Evolutionary conservation across 1,284 basidiomycete species (phyloP).

Genomic region (Naganishia albida): DNA sequence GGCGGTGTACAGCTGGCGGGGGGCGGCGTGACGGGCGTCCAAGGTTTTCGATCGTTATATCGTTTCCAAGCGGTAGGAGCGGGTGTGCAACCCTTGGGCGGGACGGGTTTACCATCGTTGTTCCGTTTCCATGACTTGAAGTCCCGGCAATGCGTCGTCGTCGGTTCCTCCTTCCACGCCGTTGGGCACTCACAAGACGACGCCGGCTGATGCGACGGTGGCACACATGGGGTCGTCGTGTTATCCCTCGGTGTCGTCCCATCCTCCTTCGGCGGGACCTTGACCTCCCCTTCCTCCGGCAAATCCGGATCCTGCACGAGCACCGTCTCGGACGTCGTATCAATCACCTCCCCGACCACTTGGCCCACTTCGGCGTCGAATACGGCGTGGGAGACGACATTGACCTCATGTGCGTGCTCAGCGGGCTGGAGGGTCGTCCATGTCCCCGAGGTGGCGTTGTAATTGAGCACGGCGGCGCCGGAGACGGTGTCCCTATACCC

Average conservation of each 20-base stretch:
- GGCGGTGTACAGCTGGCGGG: background rate
- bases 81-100: too few relatives aligned
- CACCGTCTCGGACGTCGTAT: slow-evolving; percentile 9
- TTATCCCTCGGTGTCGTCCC: background rate
- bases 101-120: background rate
- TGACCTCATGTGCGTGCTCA: slow-evolving; percentile 3
- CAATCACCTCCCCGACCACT: background rate
- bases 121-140: background rate
- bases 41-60: slow-evolving; percentile 2
- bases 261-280: background rate
- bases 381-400: slow-evolving; percentile 4
- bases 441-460: background rate
- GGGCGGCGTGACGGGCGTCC: background rate
- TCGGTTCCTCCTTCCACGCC: too few relatives aligned
- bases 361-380: slow-evolving; percentile 1
- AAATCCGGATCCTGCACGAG: slow-evolving; percentile 14
- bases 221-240: too few relatives aligned
- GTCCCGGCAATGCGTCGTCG: background rate
- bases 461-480: background rate
- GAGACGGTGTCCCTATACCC: background rate
- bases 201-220: too few relatives aligned
- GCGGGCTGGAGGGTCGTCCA: slow-evolving; percentile 1
- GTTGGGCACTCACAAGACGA: too few relatives aligned
- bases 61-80: background rate
- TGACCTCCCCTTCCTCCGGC: background rate